Conservation (phyloP, 106 monocot genomes). For the Ottelia alismoides region DNA sequence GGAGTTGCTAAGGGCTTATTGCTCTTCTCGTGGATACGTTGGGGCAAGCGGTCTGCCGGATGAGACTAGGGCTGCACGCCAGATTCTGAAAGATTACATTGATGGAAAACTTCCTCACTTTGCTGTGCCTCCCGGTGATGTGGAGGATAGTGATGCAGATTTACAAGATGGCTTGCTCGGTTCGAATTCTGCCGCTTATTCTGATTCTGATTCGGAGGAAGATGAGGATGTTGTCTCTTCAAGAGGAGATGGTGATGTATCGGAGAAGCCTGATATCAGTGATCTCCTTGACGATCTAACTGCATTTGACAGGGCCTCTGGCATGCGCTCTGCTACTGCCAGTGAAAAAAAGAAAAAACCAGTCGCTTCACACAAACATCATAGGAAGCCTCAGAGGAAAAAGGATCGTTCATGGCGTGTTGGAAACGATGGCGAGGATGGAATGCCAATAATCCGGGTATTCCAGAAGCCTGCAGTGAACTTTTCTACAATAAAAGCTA, state of each 20-base stretch:
- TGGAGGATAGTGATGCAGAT: too few species aligned
- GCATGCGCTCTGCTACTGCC: slow-evolving; percentile 6
- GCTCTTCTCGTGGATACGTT: slow-evolving; percentile 77
- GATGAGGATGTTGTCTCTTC: slow-evolving; percentile 7
- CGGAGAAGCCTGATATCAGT: slow-evolving; percentile 1
- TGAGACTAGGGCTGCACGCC: slow-evolving; percentile 77
- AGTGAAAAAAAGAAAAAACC: slow-evolving; percentile 27
- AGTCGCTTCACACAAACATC: slow-evolving; percentile 35
- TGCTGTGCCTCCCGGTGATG: slow-evolving; percentile 53
- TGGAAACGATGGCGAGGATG: slow-evolving; percentile 62
- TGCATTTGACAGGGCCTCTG: slow-evolving; percentile 43
- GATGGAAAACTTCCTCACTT: slow-evolving; percentile 94
- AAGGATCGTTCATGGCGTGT: slow-evolving; percentile 92
- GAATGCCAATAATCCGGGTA: slow-evolving; percentile 72
- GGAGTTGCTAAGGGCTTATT: slow-evolving; percentile 72
- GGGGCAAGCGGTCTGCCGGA: slow-evolving; percentile 80
- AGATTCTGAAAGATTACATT: slow-evolving; percentile 82
- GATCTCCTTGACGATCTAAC: slow-evolving; percentile 45
- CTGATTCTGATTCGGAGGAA: slow-evolving; percentile 13
- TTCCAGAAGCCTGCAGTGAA: slow-evolving; percentile 74
- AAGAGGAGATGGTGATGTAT: background rate
- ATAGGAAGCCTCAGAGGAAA: slow-evolving; percentile 86
- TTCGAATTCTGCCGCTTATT: slow-evolving; percentile 6
- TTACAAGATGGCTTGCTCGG: background rate
- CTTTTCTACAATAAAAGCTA: too few species aligned